Evolutionary conservation across 306 rosid species (phyloP), one percentile per base, ranked within the genome.

Genomic region (Nissolia schottii): DNA sequence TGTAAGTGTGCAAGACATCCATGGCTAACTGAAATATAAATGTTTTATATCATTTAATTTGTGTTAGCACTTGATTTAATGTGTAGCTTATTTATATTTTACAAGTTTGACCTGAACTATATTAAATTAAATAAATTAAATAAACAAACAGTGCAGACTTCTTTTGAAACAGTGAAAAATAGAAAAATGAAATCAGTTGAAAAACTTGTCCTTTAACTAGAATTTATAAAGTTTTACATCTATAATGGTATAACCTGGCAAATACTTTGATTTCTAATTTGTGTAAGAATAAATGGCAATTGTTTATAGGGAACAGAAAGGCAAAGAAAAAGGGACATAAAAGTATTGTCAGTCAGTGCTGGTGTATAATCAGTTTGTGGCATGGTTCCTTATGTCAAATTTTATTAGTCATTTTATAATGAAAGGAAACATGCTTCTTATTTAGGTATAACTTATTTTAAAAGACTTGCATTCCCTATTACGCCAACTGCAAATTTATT

Each of bases 1-100:
- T 71, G 99, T 95, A 82, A 95, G 99, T 91, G 56, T 40, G 61
- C 65, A 55, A 48, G 60, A 45, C 59, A 50, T 53, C 41, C 18
- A 20, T 53, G 24, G 56, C 55, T 50, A 20, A 58, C 50, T 53
- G 53, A 34, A 55, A 64, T 49, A 9, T 19, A 46, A 32, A 40
- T 58, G 29, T 75, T 56, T 35, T 62, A 31, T 75, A 23, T 67
- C 48, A 12, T 18, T 35, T 72, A 1, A 6, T 56, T 58, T 28
- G 22, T 14, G 11, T 56, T 3, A 57, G 71, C 22, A 7, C 57
- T 19, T 77, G 63, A 58, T 28, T 35, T 71, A 0, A 20, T 43
- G 19, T 58, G 28, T 40, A 60, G 38, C 29, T 7, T 32, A 28
- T 65, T 5, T 34, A 32, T 67, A 15, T 56, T 45, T 55, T 55